Base-by-base conservation (phyloP, 2,329 filamentous ascomycete genomes). In the Alternaria novae-zelandiae region DNA sequence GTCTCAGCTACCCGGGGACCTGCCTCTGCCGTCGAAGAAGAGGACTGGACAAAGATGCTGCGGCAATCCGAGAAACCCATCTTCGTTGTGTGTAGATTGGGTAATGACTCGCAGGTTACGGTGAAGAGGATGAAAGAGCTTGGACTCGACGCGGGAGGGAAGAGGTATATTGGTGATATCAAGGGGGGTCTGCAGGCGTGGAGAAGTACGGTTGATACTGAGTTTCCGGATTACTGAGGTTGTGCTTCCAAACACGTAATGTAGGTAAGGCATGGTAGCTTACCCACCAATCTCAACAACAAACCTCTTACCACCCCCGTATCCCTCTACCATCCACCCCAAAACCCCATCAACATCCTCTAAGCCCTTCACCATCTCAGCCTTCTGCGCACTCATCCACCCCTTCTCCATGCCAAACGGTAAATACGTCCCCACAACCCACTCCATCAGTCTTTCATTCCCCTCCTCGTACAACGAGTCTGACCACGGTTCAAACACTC, bases 41-140 rank as follows among this genome's bases (percentile, higher is more conserved):
- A 68, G 9, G 46, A 65, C 5, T 81, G 79, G 79, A 70, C 77
- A 2, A 60, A 70, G 10, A 63, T 74, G 15, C 64, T 81, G 3
- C 70, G 69, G 23, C 63, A 63, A 15, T 64, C 77, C 0, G 73
- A 78, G 1, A 82, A 83, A 3, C 86, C 90, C 0, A 88, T 96
- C 21, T 91, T 91, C 63, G 81, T 93, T 0, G 84, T 96, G 0
- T 96, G 92, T 69, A 85, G 91, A 28, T 83, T 91, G 2, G 92
- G 92, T 0, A 92, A 94, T 66, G 92, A 96, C 76, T 94, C 91
- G 11, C 92, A 95, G 74, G 70, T 93, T 20, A 89, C 89, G 1
- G 86, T 89, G 0, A 86, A 83, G 69, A 89, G 87, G 70, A 81
- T 95, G 60, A 90, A 90, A 71, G 86, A 90, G 13, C 73, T 88